Evolutionary conservation across 2,329 filamentous ascomycete species (phyloP).

Genomic region (Penicillium sp.): DNA sequence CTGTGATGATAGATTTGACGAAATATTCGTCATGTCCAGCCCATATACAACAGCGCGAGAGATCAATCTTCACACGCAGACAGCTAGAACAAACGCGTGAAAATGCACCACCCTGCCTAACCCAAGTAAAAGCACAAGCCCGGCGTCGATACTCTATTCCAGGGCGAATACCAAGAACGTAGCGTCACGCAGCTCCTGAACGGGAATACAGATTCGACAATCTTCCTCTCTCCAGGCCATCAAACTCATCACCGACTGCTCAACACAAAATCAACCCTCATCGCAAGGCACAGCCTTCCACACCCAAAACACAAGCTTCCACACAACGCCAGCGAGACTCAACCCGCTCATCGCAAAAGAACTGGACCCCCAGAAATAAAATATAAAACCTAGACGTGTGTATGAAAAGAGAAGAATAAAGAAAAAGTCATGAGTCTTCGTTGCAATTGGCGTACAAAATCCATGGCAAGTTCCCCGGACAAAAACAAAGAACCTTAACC

Average conservation of each 20-base stretch:
- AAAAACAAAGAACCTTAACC: constrained; percentile 13
- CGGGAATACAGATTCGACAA: background rate
- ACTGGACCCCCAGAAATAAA: no score
- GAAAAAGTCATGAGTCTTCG: constrained; percentile 40
- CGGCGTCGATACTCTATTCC: background rate
- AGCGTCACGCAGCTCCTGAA: no score
- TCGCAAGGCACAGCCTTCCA: no score
- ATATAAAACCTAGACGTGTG: background rate
- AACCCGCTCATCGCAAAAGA: no score
- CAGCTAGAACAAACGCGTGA: background rate
- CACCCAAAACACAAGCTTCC: no score
- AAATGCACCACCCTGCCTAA: background rate
- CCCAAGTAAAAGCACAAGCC: background rate
- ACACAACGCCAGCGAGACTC: no score
- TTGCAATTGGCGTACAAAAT: constrained; percentile 41
- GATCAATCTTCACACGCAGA: no score
- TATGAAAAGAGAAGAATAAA: background rate
- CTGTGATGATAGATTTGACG: no score
- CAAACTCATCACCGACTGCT: no score
- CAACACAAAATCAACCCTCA: no score
- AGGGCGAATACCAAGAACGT: background rate
- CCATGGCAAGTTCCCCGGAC: constrained; percentile 26
- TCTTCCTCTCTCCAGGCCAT: background rate
- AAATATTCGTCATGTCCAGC: no score
- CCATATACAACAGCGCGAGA: no score